Evolutionary conservation across 148 eudicot species (phyloP), one percentile per base, ranked within the genome.

Genomic region (Agrostemma githago): DNA sequence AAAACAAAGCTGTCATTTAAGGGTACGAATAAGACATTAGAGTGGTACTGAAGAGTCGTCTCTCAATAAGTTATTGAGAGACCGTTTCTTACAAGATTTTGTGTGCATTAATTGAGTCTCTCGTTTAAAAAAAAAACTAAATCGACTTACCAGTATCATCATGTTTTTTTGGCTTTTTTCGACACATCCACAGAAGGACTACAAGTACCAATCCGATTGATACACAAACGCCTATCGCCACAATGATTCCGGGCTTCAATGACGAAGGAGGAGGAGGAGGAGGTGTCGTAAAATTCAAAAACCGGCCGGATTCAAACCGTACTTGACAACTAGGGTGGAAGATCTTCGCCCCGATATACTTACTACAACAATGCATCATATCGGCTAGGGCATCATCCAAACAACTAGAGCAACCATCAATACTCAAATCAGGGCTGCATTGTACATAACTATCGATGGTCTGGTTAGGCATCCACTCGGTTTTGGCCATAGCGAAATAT

Each of bases 371-470:
- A 15, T 9, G 8, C 5, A 5, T 5, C 42, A 75, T 40, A 1
- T 41, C 42, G 20, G 64, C 14, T 14, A 39, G 14, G 16, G 78
- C 66, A 57, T 14, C 34, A 15, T 0, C 26, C 0, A 76, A 16
- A 66, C 78, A 76, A 16, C 15, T 68, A 6, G 42, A 39, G 58
- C 78, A 76, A 19, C 42, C 56, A 3, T 26, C 21, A 16, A 2
- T 66, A 26, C 42, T 9, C 26, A 68, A 9, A 42, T 68, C 73
- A 8, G 72, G 72, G 4, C 72, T 76, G 42, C 78, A 76, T 4
- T 76, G 78, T 14, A 63, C 72, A 8, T 67, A 65, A 9, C 42
- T 11, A 37, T 66, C 67, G 38, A 76, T 42, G n/a, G n/a, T n/a
- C 15, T 16, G 26, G n/a, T 56, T 43, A 2, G 9, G 4, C 4